Percentiles rank a stretch among this genome's conserved stretches.
These are phyloP conservation scores for Knufia petricola DNA, from an alignment of 2,329 filamentous ascomycete species.

Conservation along the genomic window DNA sequence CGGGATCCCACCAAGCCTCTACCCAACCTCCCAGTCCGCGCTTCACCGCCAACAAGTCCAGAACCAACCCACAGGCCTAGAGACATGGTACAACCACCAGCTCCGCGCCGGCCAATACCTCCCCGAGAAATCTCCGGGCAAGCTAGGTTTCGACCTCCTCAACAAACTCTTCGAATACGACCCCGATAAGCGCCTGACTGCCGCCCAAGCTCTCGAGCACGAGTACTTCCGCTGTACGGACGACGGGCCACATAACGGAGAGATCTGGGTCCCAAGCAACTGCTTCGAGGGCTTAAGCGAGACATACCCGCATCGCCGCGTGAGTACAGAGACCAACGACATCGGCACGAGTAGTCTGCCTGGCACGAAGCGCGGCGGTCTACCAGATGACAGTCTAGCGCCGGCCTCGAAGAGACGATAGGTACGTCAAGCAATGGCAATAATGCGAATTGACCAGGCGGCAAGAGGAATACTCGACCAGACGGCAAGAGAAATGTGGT, in stretches of 20 bases:
- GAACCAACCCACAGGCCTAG: conserved; percentile 42
- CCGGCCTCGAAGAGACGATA: conserved; percentile 19
- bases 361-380: conserved; percentile 77
- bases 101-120: conserved; percentile 50
- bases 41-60: conserved; percentile 34
- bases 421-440: no score
- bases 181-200: conserved; percentile 76
- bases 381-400: conserved; percentile 59
- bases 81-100: conserved; percentile 70
- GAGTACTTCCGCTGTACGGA: conserved; percentile 70
- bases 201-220: conserved; percentile 78
- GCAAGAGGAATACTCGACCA: no score
- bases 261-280: conserved; percentile 54
- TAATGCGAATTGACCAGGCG: no score
- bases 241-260: conserved; percentile 19
- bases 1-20: conserved; percentile 25
- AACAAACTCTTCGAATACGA: conserved; percentile 84
- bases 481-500: no score
- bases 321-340: conserved; percentile 92
- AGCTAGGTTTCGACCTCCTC: conserved; percentile 73
- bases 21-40: conserved; percentile 26
- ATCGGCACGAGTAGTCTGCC: conserved; percentile 83
- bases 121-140: conserved; percentile 50
- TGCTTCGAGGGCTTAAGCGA: conserved; percentile 85
- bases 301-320: conserved; percentile 80